These are phyloP conservation scores for Fragaria ananassa DNA, from an alignment of 306 rosid genomes.

Conservation along the genomic window DNA sequence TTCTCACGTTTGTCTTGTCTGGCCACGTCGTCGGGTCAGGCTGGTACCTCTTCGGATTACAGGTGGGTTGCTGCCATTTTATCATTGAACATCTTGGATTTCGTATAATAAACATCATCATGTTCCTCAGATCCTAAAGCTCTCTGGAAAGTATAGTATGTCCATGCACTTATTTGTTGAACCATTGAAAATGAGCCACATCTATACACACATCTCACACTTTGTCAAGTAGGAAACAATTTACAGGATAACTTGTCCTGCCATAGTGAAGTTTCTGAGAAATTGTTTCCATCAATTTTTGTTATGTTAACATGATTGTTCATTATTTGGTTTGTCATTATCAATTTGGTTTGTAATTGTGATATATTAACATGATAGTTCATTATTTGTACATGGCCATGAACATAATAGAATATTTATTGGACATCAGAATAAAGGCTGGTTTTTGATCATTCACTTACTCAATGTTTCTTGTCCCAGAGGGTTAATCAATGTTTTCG, in stretches of 20 bases:
- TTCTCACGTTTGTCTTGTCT: slow-evolving; percentile 60
- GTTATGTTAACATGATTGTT: background rate
- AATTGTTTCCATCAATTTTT: background rate
- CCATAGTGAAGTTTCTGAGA: background rate
- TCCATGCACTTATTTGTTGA: background rate
- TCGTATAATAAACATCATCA: background rate
- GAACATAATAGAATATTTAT: background rate
- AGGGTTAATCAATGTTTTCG: slow-evolving; percentile 83
- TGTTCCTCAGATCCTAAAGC: background rate
- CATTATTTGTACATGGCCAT: background rate
- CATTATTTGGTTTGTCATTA: background rate
- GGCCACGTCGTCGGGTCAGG: slow-evolving; percentile 76
- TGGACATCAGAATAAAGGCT: background rate
- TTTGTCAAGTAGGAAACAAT: too few species aligned
- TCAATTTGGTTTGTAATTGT: background rate
- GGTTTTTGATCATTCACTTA: slow-evolving; percentile 15
- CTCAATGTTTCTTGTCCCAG: slow-evolving; percentile 37
- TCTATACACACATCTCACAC: too few species aligned
- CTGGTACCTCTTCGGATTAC: slow-evolving; percentile 86
- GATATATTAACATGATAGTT: background rate
- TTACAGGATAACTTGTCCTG: background rate
- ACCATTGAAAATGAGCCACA: background rate
- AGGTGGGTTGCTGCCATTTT: slow-evolving; percentile 37
- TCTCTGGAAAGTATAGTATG: background rate
- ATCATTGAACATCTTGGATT: background rate